A percentile compares a stretch with the other conserved stretches of the same genome.
Evolutionary conservation across 2,329 filamentous ascomycete species (phyloP).

Genomic region (Arthrobotrys iridis): DNA sequence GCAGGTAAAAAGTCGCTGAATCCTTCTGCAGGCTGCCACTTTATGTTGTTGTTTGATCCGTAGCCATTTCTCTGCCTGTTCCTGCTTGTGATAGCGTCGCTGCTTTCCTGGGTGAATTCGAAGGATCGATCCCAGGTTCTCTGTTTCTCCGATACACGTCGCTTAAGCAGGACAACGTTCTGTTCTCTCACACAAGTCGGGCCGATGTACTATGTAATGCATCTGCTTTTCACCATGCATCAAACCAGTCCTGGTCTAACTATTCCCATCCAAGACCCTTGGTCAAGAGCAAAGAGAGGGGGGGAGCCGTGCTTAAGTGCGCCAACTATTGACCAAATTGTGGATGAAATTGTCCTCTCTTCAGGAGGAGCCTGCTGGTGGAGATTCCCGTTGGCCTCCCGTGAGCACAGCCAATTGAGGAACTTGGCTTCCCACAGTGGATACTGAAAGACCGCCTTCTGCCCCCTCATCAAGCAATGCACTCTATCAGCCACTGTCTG

Average conservation of each 20-base stretch:
- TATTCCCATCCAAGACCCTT: slow-evolving; percentile 23
- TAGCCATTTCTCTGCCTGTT: neutral
- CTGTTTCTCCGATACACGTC: slow-evolving; percentile 28
- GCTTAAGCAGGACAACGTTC: slow-evolving; percentile 39
- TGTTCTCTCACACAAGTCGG: slow-evolving; percentile 11
- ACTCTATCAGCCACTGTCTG: slow-evolving; percentile 51
- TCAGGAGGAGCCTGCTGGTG: slow-evolving; percentile 10
- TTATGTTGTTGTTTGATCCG: neutral
- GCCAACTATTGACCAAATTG: slow-evolving; percentile 26
- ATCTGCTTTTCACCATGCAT: slow-evolving; percentile 17
- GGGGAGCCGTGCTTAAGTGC: slow-evolving; percentile 13
- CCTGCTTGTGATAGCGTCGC: slow-evolving; percentile 1
- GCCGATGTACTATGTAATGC: slow-evolving; percentile 39
- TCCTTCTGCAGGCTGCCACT: slow-evolving; percentile 24
- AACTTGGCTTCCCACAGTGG: slow-evolving; percentile 18
- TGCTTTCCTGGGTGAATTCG: neutral
- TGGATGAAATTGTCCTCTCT: neutral
- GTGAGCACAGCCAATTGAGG: slow-evolving; percentile 36
- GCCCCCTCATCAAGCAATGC: slow-evolving; percentile 10
- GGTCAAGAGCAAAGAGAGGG: neutral
- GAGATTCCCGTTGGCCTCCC: slow-evolving; percentile 42
- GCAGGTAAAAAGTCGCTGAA: slow-evolving; percentile 17
- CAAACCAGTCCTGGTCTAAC: neutral
- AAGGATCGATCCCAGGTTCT: slow-evolving; percentile 7
- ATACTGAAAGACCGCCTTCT: neutral